A percentile compares a stretch with the other conserved stretches of the same genome.
Conservation (phyloP, 345 rosid genomes). For the Boechera retrofracta region DNA sequence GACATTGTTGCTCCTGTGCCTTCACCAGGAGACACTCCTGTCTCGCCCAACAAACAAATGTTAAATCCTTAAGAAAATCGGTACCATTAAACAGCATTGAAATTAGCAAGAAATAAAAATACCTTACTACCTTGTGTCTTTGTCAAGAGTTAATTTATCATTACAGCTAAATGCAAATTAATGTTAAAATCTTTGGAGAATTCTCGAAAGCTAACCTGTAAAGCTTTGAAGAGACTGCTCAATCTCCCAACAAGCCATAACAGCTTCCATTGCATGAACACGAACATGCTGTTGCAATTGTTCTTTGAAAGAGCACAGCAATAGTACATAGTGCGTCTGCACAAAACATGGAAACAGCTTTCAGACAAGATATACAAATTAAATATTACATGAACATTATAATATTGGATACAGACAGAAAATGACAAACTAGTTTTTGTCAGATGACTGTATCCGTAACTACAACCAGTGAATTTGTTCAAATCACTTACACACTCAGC, state of each 20-base stretch:
- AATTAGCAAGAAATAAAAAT: background rate
- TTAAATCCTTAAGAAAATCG: background rate
- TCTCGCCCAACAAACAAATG: constrained; percentile 27
- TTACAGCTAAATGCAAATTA: background rate
- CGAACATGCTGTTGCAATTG: constrained; percentile 98
- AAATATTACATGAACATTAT: background rate
- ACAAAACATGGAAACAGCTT: constrained; percentile 10
- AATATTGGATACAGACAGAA: constrained; percentile 8
- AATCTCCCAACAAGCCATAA: constrained; percentile 99
- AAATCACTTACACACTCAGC: constrained; percentile 2
- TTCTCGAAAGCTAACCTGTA: constrained; percentile 56
- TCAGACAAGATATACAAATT: constrained; percentile 14
- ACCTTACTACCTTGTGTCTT: background rate
- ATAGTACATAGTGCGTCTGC: constrained; percentile 89
- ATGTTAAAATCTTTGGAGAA: background rate
- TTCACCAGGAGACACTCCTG: constrained; percentile 99
- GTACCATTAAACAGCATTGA: background rate
- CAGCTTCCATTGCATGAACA: constrained; percentile 99
- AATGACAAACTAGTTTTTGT: constrained; percentile 26
- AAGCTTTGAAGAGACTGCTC: constrained; percentile 96
- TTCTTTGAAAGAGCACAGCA: constrained; percentile 91
- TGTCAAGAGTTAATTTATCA: background rate
- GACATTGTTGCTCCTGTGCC: constrained; percentile 99
- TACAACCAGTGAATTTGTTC: constrained; percentile 16
- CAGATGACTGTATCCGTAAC: constrained; percentile 22